Conservation (phyloP, 1,284 basidiomycete genomes). For the Trametes hirsuta region DNA sequence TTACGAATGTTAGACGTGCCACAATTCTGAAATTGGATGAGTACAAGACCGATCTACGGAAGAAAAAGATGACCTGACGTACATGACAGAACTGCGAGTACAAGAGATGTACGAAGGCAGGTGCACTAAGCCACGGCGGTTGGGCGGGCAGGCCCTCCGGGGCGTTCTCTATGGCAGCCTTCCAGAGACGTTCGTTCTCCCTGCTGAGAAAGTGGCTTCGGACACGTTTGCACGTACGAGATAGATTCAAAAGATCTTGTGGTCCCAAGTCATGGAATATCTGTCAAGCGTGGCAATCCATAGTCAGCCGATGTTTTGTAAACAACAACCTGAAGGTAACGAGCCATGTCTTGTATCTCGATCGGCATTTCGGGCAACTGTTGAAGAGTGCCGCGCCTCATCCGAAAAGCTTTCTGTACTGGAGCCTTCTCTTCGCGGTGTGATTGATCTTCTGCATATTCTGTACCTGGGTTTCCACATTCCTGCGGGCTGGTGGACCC, state of each 20-base stretch:
- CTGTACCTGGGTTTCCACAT: too few species aligned
- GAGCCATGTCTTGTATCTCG: neutral
- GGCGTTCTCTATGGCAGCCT: neutral
- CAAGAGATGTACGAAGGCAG: constrained; percentile 11
- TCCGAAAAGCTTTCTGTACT: too few species aligned
- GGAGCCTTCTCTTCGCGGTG: too few species aligned
- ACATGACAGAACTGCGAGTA: constrained; percentile 8
- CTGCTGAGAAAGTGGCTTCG: constrained; percentile 8
- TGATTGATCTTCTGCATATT: too few species aligned
- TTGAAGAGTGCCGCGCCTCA: neutral
- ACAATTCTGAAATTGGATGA: neutral
- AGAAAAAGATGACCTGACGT: neutral
- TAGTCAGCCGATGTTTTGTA: neutral
- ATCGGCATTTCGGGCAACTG: neutral
- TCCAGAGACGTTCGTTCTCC: constrained; percentile 5
- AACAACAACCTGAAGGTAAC: neutral
- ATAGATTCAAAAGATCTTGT: constrained; percentile 34
- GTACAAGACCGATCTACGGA: neutral
- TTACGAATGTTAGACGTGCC: neutral
- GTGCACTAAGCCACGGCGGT: constrained; percentile 13
- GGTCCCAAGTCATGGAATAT: constrained; percentile 49
- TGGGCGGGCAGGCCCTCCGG: constrained; percentile 3
- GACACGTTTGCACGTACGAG: constrained; percentile 13
- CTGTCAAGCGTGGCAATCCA: constrained; percentile 28
- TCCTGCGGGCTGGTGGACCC: too few species aligned